Conservation (phyloP, 2,329 filamentous ascomycete species). For the Claviceps humidiphila region DNA sequence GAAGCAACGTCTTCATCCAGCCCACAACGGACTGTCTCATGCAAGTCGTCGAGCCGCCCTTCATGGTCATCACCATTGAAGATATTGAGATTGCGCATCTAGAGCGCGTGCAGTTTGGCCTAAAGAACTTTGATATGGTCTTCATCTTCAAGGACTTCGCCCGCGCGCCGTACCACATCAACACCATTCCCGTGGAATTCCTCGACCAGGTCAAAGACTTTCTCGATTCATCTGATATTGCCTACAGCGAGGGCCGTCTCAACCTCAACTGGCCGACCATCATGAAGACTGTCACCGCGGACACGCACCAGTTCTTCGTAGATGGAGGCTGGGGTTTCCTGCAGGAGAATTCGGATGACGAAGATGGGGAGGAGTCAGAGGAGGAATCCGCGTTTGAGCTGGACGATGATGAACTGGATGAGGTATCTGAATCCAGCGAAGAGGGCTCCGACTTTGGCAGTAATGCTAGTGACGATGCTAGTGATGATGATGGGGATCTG, state of each 20-base stretch:
- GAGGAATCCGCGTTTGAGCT: slow-evolving; percentile 92
- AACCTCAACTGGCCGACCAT: slow-evolving; percentile 99
- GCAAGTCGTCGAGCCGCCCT: slow-evolving; percentile 91
- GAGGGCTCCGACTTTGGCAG: slow-evolving; percentile 91
- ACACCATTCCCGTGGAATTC: slow-evolving; percentile 93
- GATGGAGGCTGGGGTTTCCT: slow-evolving; percentile 96
- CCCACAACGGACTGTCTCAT: slow-evolving; percentile 95
- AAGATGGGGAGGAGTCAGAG: slow-evolving; percentile 66
- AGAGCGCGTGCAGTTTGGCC: slow-evolving; percentile 88
- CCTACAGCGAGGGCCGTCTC: slow-evolving; percentile 84
- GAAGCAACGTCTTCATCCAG: slow-evolving; percentile 89
- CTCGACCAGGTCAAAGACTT: slow-evolving; percentile 95
- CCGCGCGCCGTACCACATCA: slow-evolving; percentile 82
- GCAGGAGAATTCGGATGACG: slow-evolving; percentile 73
- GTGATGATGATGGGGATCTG: slow-evolving; percentile 53
- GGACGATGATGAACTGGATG: slow-evolving; percentile 72
- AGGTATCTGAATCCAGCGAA: slow-evolving; percentile 60
- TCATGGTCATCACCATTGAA: slow-evolving; percentile 87
- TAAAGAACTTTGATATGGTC: slow-evolving; percentile 98
- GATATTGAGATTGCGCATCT: slow-evolving; percentile 95
- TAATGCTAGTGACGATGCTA: slow-evolving; percentile 63
- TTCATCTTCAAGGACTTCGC: slow-evolving; percentile 97
- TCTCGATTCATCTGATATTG: slow-evolving; percentile 89
- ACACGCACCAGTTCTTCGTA: slow-evolving; percentile 88
- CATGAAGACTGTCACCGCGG: slow-evolving; percentile 95